A percentile compares a stretch with the other conserved stretches of the same genome.
phyloP scores from a whole-genome alignment of 2,329 filamentous ascomycete species.

The Penicillium hordei region DNA sequence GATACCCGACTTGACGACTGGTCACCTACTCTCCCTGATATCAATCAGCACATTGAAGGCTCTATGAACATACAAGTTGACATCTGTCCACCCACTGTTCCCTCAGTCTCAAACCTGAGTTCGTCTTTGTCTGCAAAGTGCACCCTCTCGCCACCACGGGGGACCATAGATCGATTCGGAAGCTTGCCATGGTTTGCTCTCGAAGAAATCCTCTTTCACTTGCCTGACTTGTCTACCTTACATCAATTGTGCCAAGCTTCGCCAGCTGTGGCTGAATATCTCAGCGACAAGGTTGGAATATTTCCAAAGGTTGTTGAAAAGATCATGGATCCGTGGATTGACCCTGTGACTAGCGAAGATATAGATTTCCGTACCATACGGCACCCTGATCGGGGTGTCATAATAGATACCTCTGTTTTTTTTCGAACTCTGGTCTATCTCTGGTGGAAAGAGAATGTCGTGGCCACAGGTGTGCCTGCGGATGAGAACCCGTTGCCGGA shows the following conservation, averaged over 20 bases:
- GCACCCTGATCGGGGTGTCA: neutral
- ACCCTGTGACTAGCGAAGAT: too few species aligned
- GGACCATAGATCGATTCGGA: neutral
- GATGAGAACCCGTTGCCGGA: neutral
- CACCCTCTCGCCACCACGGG: neutral
- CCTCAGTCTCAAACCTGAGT: neutral
- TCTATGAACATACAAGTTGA: neutral
- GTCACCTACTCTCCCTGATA: neutral
- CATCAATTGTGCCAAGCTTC: neutral
- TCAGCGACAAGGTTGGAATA: neutral
- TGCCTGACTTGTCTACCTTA: neutral
- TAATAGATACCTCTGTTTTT: neutral
- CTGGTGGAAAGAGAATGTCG: neutral
- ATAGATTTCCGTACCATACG: too few species aligned
- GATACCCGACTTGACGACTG: too few species aligned
- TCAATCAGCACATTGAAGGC: neutral
- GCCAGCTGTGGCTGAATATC: neutral
- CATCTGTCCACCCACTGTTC: accelerated
- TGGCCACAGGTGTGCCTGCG: too few species aligned
- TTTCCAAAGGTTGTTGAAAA: neutral
- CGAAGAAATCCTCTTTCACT: neutral
- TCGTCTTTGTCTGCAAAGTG: neutral
- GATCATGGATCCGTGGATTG: neutral
- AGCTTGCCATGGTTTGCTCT: neutral
- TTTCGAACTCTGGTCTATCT: neutral